phyloP scores from a whole-genome alignment of 2,329 filamentous ascomycete genomes.

The Coniochaeta ligniaria region DNA sequence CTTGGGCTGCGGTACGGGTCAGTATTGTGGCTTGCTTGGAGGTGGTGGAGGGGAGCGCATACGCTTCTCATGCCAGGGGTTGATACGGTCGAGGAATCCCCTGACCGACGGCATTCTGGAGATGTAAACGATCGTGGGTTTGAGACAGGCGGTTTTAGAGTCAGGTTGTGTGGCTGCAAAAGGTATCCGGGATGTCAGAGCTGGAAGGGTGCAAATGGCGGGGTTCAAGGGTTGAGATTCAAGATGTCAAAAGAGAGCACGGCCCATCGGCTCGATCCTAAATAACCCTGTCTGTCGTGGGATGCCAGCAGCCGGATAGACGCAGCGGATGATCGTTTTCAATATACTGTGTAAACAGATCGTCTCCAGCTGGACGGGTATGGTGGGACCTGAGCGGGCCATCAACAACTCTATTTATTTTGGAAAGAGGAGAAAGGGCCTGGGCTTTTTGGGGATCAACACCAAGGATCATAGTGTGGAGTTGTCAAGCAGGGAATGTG shows the following conservation, averaged over 20 bases:
- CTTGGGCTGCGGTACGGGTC: constrained; percentile 8
- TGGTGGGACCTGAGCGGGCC: background rate
- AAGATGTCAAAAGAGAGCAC: background rate
- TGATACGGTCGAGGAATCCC: constrained; percentile 14
- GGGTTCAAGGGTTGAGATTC: no score
- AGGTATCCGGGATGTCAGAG: background rate
- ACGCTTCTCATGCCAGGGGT: constrained; percentile 3
- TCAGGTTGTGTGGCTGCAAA: background rate
- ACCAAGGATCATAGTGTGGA: background rate
- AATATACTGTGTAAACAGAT: background rate
- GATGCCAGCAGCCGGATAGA: background rate
- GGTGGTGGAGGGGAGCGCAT: background rate
- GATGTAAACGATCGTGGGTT: background rate
- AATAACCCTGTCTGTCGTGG: background rate
- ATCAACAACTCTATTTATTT: background rate
- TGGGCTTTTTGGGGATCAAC: background rate
- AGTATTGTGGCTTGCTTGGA: background rate
- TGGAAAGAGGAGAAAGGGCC: background rate
- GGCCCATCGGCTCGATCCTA: background rate
- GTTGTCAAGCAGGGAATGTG: background rate
- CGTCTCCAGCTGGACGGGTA: background rate
- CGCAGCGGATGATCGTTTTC: background rate
- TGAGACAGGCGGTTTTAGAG: background rate
- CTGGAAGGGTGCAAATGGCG: background rate
- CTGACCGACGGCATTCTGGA: constrained; percentile 12